These are phyloP conservation scores for Albizia julibrissin DNA, from an alignment of 306 rosid genomes.

Conservation along the genomic window DNA sequence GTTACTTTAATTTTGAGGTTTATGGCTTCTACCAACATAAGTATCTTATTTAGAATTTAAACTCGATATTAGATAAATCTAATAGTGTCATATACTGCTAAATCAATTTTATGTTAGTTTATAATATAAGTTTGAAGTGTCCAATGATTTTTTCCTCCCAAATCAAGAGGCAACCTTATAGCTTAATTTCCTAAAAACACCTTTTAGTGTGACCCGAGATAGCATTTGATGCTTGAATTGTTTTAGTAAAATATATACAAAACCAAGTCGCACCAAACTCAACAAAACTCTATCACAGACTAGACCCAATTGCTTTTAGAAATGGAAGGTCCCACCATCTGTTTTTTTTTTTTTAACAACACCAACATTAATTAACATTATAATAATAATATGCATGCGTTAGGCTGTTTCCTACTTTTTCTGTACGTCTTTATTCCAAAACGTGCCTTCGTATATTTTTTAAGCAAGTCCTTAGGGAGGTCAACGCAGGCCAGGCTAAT, in stretches of 20 bases:
- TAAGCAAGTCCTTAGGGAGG: slow-evolving; percentile 9
- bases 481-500: slow-evolving; percentile 28
- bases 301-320: neutral
- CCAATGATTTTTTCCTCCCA: neutral
- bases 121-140: neutral
- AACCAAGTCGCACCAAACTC: neutral
- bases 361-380: neutral
- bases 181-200: neutral
- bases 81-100: rapidly evolving
- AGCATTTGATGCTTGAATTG: neutral
- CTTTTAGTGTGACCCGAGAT: neutral
- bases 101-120: no score
- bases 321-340: neutral
- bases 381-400: neutral
- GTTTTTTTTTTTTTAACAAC: neutral
- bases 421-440: slow-evolving; percentile 41
- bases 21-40: no score
- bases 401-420: slow-evolving; percentile 4
- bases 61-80: no score
- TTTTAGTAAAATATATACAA: neutral
- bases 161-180: no score
- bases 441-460: neutral
- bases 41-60: no score
- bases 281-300: neutral
- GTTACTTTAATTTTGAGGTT: no score